Evolutionary conservation across 805 yeast genomes (phyloP).

Genomic region (Tetrapisispora namnaoensis): DNA sequence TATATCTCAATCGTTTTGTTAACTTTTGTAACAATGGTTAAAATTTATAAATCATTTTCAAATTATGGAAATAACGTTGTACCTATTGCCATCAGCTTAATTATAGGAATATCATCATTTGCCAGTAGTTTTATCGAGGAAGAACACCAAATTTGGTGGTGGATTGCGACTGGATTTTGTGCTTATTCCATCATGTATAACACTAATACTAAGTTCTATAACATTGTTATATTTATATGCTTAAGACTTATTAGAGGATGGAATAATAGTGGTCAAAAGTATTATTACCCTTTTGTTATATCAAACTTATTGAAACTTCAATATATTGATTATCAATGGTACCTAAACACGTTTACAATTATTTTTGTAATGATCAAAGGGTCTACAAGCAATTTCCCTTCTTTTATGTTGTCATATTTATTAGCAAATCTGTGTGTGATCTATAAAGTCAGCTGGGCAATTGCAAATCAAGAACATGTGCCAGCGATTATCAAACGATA

Average conservation of each 20-base stretch:
- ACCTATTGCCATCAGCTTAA: conserved; percentile 22
- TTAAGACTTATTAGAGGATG: conserved; percentile 65
- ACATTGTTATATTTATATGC: conserved; percentile 21
- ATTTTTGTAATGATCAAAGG: conserved; percentile 19
- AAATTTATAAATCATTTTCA: conserved; percentile 1
- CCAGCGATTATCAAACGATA: conserved; percentile 28
- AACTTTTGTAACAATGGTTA: not conserved
- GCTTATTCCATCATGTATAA: conserved; percentile 4
- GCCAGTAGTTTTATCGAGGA: conserved; percentile 91
- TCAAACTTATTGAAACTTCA: conserved; percentile 32
- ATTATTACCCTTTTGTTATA: conserved; percentile 40
- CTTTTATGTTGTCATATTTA: conserved; percentile 40
- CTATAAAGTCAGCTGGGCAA: conserved; percentile 47
- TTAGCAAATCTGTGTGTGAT: conserved; percentile 37
- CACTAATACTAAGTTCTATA: conserved; percentile 4
- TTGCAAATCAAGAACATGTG: conserved; percentile 43
- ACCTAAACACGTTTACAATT: conserved; percentile 34
- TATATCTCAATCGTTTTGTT: conserved; percentile 19
- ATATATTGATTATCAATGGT: conserved; percentile 37
- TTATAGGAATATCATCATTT: conserved; percentile 50
- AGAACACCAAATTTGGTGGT: conserved; percentile 96
- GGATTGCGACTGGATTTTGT: conserved; percentile 38
- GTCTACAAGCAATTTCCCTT: conserved; percentile 20
- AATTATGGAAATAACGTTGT: conserved; percentile 4
- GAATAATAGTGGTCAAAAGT: conserved; percentile 88